phyloP scores from a whole-genome alignment of 257 asterid species.

The Jacaranda mimosifolia region DNA sequence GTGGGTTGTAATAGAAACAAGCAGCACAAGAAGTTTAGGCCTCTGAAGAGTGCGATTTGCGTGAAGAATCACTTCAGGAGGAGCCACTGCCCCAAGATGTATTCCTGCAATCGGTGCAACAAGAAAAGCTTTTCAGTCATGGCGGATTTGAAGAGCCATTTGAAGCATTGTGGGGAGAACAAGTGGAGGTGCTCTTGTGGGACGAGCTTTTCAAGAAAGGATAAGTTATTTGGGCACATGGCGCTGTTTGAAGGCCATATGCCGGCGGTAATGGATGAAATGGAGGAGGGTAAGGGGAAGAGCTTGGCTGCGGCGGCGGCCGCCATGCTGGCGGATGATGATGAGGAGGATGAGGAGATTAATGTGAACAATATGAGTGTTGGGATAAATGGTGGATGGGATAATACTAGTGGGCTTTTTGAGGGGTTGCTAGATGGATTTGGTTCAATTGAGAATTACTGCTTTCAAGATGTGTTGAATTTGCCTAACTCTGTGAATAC shows the following conservation, averaged over 20 bases:
- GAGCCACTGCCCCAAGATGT: constrained; percentile 95
- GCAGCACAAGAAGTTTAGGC: constrained; percentile 75
- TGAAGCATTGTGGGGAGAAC: constrained; percentile 86
- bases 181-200: constrained; percentile 94
- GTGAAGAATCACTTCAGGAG: constrained; percentile 94
- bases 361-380: too few species aligned
- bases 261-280: constrained; percentile 72
- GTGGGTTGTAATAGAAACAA: constrained; percentile 81
- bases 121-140: constrained; percentile 83
- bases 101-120: constrained; percentile 72
- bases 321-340: too few species aligned
- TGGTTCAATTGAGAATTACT: constrained; percentile 50
- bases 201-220: constrained; percentile 86
- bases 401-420: constrained; percentile 35
- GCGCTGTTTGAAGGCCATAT: constrained; percentile 92
- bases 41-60: constrained; percentile 74
- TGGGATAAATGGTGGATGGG: constrained; percentile 25
- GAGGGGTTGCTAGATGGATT: constrained; percentile 63
- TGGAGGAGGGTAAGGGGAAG: constrained; percentile 36
- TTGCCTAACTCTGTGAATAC: constrained; percentile 41
- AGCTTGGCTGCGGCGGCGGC: constrained; percentile 12
- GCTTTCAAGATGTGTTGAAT: constrained; percentile 56
- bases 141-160: constrained; percentile 91
- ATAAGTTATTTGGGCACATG: constrained; percentile 90
- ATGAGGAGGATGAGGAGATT: constrained; percentile 39